Evolutionary conservation across 441 rosid species (phyloP), one percentile per base, ranked within the genome.

Genomic region (Pelargonium myrrhifolium): DNA sequence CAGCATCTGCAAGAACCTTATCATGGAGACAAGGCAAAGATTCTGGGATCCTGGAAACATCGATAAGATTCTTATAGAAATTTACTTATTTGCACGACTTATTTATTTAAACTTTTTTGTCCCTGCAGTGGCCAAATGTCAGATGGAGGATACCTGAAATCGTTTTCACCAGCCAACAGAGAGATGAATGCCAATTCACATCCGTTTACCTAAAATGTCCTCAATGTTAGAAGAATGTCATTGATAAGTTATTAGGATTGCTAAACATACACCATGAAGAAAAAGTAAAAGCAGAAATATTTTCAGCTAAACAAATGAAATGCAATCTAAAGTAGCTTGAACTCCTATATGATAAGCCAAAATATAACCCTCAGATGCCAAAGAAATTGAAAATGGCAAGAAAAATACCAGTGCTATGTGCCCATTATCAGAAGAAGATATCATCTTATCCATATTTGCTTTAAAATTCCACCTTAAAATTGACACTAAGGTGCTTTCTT

Each of bases 1-100:
- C 89, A 69, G 87, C 86, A 53, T 78, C 82, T 6, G 89, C 86
- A 75, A 87, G 81, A 68, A 87, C 89, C 70, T 81, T 79, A 78
- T 87, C 93, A 71, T 87, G 88, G 68, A 87, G 82, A 77, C 82
- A 75, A 66, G 93, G 93, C 74, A 80, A 74, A 69, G 79, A 80
- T 70, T 83, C 83, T 9, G 76, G 78, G 62, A 76, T 74, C 82
- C 93, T 87, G 74, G 40, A 81, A 77, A 68, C 11, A 31, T 21
- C 24, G 70, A 37, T 61, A 61, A 4, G 3, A n/a, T 56, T 74
- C 56, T 64, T 59, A 70, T 35, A 78, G 70, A 65, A 58, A 59
- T 39, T 43, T 24, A 18, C 42, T 9, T 42, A 62, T 55, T 8
- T 40, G 58, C 66, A 31, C n/a, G 43, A 49, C 65, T 65, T 62